Base-by-base conservation (phyloP, 176 grass and related monocot species). In the Alloteropsis semialata region DNA sequence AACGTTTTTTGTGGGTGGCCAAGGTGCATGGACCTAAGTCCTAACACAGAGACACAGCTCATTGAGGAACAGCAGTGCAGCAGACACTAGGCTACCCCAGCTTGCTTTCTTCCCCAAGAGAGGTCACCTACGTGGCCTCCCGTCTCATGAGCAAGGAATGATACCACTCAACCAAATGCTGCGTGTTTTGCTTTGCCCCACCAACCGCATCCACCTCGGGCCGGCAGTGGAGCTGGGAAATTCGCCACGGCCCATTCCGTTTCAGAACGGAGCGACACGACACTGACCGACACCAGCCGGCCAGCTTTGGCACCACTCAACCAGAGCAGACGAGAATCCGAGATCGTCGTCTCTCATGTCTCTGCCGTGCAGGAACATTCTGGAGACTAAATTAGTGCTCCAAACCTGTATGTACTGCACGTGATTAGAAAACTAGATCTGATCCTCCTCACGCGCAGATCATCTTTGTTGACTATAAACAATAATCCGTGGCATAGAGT, bases 291-390 rank as follows among this genome's bases (percentile, higher is more conserved):
- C 67, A 78, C 39, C 50, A 11, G 63, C 22, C 18, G 54, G 1
- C 57, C 69, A n/a, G 29, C 41, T 48, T 48, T 48, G 77, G 61
- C 60, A 79, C 12, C 29, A 66, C 60, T 24, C 57, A 8, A 34
- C 22, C 51, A 2, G 50, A 38, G 18, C 57, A 46, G 58, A 34
- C 18, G 19, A 12, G 5, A 22, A 12, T 2, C 22, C 45, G 54
- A 74, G 22, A 4, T 64, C 3, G 57, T 54, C 5, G 45, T 5
- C 21, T 24, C 8, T 37, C 60, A 28, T 66, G 82, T 7, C 18
- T 29, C 39, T 17, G 21, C 21, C 12, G 68, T 71, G 61, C 61
- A 66, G 45, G 77, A 79, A 72, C 62, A 68, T 80, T 80, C 46
- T 15, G 62, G 78, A 54, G 62, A 29, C 45, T 80, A 38, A 27